A percentile compares a stretch with the other conserved stretches of the same genome.
phyloP scores from a whole-genome alignment of 2,329 filamentous ascomycete species.

The Cucurbitaria berberidis region DNA sequence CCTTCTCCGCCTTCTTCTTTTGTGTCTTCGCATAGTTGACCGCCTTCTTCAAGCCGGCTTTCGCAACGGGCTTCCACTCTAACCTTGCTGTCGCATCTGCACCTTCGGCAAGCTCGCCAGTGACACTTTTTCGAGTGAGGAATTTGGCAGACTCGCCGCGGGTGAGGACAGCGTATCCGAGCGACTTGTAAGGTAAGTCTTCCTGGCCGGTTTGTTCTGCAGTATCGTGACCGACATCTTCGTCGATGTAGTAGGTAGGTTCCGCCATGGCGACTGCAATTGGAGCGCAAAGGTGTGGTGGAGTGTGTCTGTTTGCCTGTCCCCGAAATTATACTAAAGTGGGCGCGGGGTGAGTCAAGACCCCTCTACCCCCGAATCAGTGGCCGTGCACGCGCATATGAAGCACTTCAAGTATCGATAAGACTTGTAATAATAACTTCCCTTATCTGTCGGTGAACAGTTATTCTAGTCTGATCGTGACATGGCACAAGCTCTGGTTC shows the following conservation, averaged over 20 bases:
- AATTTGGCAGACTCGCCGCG: slow-evolving; percentile 69
- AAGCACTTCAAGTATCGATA: slow-evolving; percentile 28
- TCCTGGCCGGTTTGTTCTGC: slow-evolving; percentile 70
- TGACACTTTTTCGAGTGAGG: slow-evolving; percentile 65
- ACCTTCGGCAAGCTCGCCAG: slow-evolving; percentile 45
- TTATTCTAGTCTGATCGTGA: neutral
- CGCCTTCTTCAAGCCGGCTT: slow-evolving; percentile 86
- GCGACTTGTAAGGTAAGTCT: slow-evolving; percentile 78
- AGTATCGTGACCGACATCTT: slow-evolving; percentile 77
- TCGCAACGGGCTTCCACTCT: slow-evolving; percentile 81
- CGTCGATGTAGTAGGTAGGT: slow-evolving; percentile 74
- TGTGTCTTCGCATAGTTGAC: slow-evolving; percentile 74
- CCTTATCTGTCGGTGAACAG: slow-evolving; percentile 18
- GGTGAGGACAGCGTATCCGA: slow-evolving; percentile 78
- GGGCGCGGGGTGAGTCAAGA: slow-evolving; percentile 32
- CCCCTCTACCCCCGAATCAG: slow-evolving; percentile 9
- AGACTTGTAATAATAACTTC: slow-evolving; percentile 16
- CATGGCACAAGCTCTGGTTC: neutral
- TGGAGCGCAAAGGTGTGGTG: slow-evolving; percentile 22
- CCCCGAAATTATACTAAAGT: slow-evolving; percentile 38
- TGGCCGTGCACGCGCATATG: slow-evolving; percentile 16
- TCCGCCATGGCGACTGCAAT: slow-evolving; percentile 47
- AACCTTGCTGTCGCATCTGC: slow-evolving; percentile 67
- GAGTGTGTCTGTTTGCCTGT: slow-evolving; percentile 19
- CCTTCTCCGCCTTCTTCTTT: slow-evolving; percentile 85